phyloP scores from a whole-genome alignment of 257 asterid genomes.

The Scutellaria galericulata region DNA sequence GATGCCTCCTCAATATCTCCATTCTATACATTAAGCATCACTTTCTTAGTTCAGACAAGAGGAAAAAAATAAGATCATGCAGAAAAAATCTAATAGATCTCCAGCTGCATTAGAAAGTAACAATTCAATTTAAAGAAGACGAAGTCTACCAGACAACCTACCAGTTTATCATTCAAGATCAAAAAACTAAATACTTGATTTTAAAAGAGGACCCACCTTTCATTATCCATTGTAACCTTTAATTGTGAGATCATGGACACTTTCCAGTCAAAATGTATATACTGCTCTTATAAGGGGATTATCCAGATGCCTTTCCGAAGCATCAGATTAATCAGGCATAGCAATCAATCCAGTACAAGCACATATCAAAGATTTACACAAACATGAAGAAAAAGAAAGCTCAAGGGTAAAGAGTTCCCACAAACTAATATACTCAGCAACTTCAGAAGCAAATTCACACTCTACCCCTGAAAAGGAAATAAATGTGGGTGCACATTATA shows the following conservation, averaged over 20 bases:
- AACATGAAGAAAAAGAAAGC: not conserved
- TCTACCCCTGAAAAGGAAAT: not conserved
- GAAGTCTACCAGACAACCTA: not conserved
- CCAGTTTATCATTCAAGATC: not conserved
- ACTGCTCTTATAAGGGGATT: not conserved
- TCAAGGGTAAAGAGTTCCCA: not conserved
- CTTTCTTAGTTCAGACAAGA: constrained; percentile 28
- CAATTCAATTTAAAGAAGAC: not conserved
- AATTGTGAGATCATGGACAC: not conserved
- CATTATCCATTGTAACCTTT: not conserved
- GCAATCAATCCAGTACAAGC: not conserved
- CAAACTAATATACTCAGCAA: constrained; percentile 7
- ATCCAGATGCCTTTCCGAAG: not conserved
- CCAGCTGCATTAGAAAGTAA: not conserved
- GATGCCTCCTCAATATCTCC: constrained; percentile 85
- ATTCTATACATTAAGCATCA: constrained; percentile 53
- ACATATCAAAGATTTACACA: not conserved
- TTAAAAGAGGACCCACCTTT: constrained; percentile 10
- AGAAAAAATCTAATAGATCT: constrained; percentile 3
- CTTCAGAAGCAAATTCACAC: not conserved
- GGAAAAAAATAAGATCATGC: not conserved
- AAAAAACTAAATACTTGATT: not conserved
- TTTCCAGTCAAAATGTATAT: not conserved
- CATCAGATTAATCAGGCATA: not conserved
- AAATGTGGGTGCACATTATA: not conserved